Base-by-base conservation (phyloP, 768 basidiomycete genomes). In the Chiua virens region DNA sequence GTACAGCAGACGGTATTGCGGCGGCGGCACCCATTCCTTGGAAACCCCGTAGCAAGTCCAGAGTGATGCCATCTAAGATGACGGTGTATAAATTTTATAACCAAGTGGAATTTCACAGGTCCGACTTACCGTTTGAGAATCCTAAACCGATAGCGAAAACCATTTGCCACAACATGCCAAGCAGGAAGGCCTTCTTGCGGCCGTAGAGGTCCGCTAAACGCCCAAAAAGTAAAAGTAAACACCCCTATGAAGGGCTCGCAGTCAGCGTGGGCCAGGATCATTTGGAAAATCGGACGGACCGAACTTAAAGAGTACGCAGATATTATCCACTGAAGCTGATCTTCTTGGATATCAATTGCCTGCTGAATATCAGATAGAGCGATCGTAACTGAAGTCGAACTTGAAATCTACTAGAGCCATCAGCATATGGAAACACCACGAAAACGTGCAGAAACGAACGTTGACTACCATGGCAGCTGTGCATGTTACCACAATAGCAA, bases 11-110 rank as follows among this genome's bases (percentile, higher is more conserved):
- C 5, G 90, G 90, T 15, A 91, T 81, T 5, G 78, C 78, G 1
- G 89, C 90, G 0, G 91, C 88, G 0, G 79, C 79, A 1, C 90
- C 93, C n/a, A 87, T 71, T 3, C 93, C 93, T 56, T 92, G 87
- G 17, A 92, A 65, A 0, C 79, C 94, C 51, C 94, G 78, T 15
- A 93, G 73, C 15, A 94, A 67, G 54, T 85, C 80, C 32, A 97
- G 70, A 0, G 79, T 78, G 8, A 85, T 66, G 8, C 77, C 74
- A 58, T 81, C 85, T 86, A 10, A 22, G 42, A 25, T n/a, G n/a
- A 46, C 43, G 3, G 20, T 32, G 35, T 10, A 27, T 43, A 5
- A 44, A 11, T 18, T 14, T 8, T 17, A 3, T 13, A 1, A 8
- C 13, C 1, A 27, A 25, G 27, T n/a, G 44, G 10, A 25, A 42